Base-by-base conservation (phyloP, 768 basidiomycete species). In the Jaapia argillacea region DNA sequence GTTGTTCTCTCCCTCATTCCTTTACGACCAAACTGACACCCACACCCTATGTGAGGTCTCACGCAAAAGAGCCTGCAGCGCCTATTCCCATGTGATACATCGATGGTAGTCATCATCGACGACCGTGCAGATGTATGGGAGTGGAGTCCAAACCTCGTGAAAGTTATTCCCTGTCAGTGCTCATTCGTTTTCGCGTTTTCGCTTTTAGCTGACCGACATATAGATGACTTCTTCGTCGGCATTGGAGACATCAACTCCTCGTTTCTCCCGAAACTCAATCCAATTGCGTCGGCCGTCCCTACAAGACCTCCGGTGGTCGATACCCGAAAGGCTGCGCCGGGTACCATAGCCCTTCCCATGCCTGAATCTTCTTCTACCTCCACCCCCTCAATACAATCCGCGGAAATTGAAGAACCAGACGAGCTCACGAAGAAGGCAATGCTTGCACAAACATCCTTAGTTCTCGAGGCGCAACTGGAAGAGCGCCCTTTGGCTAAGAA, bases 61-160 rank as follows among this genome's bases (percentile, higher is more conserved):
- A 93, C 87, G 14, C 83, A 88, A 60, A 99, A 99, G 64, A 89
- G 81, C 56, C 63, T 99, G 20, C 81, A 90, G 58, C 73, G 96
- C 23, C 64, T 99, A 39, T 99, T 99, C 58, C 96, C 96, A 4
- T 91, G 88, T 45, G 94, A 98, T 62, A 91, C 88, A 28, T 91
- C 89, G 21, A 99, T 96, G 94, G 94, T 98, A 1, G 94, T 98
- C 51, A 87, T 99, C 53, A 98, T 99, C 46, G 96, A 99, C 62
- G 96, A 99, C 64, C 81, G 96, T 21, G 85, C 90, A 3, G 96
- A 99, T 57, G 94, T 99, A 24, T 99, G 96, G 96, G 88, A 91
- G 55, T 91, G 91, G 78, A 87, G 87, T 55, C 91, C 93, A 2
- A 97, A 99, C 62, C 71, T 99, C 28, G 75, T 98, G 58, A 94